phyloP scores from a whole-genome alignment of 805 yeast species.

The Blastobotrys americana region DNA sequence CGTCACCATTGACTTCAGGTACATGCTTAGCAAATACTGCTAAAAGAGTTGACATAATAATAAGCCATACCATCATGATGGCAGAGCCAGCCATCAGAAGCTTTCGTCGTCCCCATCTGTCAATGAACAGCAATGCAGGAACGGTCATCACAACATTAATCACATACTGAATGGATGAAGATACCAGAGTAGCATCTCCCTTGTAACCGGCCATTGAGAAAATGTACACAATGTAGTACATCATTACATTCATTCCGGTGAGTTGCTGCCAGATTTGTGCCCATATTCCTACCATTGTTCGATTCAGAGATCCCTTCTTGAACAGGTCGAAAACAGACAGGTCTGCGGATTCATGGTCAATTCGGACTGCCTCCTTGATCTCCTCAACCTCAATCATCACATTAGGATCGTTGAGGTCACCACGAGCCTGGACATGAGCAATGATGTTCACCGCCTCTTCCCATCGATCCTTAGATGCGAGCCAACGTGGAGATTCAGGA shows the following conservation, averaged over 20 bases:
- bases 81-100: slow-evolving; percentile 19
- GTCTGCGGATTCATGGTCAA: slow-evolving; percentile 44
- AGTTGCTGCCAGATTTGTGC: slow-evolving; percentile 57
- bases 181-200: slow-evolving; percentile 44
- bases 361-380: slow-evolving; percentile 47
- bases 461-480: slow-evolving; percentile 47
- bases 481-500: slow-evolving; percentile 40
- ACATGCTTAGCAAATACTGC: slow-evolving; percentile 31
- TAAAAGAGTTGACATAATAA: slow-evolving; percentile 47
- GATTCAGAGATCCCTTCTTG: slow-evolving; percentile 40
- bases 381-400: slow-evolving; percentile 52
- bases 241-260: slow-evolving; percentile 61
- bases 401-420: slow-evolving; percentile 31
- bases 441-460: slow-evolving; percentile 38
- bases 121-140: slow-evolving; percentile 55
- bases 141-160: slow-evolving; percentile 49
- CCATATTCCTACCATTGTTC: slow-evolving; percentile 46
- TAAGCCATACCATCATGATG: slow-evolving; percentile 55
- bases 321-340: slow-evolving; percentile 46
- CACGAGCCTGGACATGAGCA: slow-evolving; percentile 29
- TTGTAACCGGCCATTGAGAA: slow-evolving; percentile 58
- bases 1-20: slow-evolving; percentile 36
- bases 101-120: slow-evolving; percentile 54
- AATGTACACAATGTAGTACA: slow-evolving; percentile 61
- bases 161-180: slow-evolving; percentile 55